These are phyloP conservation scores for Trichoderma sp. DNA, from an alignment of 2,329 filamentous ascomycete genomes.

Conservation along the genomic window DNA sequence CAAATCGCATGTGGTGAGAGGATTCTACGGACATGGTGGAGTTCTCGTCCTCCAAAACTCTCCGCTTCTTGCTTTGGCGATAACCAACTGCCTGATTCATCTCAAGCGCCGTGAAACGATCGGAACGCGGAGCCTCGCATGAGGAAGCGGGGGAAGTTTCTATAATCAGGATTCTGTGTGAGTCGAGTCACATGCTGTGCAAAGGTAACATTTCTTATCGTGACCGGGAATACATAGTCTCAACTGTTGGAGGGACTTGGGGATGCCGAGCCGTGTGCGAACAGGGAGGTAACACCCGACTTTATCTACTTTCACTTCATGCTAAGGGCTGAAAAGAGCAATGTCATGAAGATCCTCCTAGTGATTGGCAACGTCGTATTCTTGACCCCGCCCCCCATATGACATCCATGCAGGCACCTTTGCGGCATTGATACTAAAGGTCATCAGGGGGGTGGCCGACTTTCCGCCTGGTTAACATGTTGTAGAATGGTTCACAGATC, in stretches of 20 bases:
- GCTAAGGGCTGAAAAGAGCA: neutral
- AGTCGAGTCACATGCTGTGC: neutral
- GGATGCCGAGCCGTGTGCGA: neutral
- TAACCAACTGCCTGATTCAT: slow-evolving; percentile 24
- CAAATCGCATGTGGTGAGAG: slow-evolving; percentile 5
- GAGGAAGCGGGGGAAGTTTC: slow-evolving; percentile 15
- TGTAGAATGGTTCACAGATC: neutral
- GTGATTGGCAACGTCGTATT: neutral
- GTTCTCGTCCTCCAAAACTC: slow-evolving; percentile 7
- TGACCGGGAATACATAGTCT: neutral
- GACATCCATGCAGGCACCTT: slow-evolving; percentile 5
- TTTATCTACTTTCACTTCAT: neutral
- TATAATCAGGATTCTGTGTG: neutral
- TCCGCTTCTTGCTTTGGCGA: slow-evolving; percentile 4
- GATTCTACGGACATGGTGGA: slow-evolving; percentile 12
- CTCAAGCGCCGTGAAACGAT: slow-evolving; percentile 21
- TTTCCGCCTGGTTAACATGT: neutral
- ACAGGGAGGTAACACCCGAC: neutral
- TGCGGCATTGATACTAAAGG: neutral
- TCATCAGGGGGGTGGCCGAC: neutral
- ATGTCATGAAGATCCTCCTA: slow-evolving; percentile 1
- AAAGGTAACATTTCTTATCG: slow-evolving; percentile 7
- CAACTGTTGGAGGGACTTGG: neutral
- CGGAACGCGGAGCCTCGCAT: neutral
- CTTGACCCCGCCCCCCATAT: slow-evolving; percentile 1